These are phyloP conservation scores for Fraxinus excelsior DNA, from an alignment of 257 asterid species.

Conservation along the genomic window DNA sequence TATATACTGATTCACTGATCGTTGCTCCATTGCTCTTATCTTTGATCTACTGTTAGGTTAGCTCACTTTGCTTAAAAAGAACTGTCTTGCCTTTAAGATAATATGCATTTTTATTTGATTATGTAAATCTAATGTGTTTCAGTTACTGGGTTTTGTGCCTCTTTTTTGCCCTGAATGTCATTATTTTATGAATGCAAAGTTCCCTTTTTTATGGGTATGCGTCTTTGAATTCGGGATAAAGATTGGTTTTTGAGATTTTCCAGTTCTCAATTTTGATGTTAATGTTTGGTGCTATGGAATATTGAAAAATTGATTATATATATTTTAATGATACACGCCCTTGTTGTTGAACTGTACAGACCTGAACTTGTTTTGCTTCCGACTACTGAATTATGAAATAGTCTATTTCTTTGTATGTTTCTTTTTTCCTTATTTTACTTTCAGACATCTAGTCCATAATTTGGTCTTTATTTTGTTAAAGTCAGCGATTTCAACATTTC, in stretches of 20 bases:
- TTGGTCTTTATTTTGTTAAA: conserved; percentile 2
- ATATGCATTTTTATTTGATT: conserved; percentile 17
- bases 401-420: not conserved
- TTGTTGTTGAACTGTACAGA: conserved; percentile 11
- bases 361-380: conserved; percentile 1
- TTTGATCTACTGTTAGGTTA: conserved; percentile 31
- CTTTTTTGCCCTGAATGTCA: too few relatives aligned
- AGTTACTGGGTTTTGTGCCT: conserved; percentile 3
- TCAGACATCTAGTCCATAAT: not conserved
- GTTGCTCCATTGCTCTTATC: not conserved
- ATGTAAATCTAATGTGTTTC: not conserved
- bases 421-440: not conserved
- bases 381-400: not conserved
- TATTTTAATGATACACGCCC: not conserved
- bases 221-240: conserved; percentile 17
- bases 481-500: not conserved
- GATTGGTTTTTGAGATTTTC: not conserved
- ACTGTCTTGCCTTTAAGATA: conserved; percentile 15
- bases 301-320: not conserved
- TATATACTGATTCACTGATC: not conserved
- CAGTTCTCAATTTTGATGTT: not conserved
- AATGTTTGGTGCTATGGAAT: not conserved
- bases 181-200: too few relatives aligned
- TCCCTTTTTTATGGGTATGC: conserved; percentile 5
- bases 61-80: conserved; percentile 10